Conservation (phyloP, 805 yeast species). For the Pichia occidentalis region DNA sequence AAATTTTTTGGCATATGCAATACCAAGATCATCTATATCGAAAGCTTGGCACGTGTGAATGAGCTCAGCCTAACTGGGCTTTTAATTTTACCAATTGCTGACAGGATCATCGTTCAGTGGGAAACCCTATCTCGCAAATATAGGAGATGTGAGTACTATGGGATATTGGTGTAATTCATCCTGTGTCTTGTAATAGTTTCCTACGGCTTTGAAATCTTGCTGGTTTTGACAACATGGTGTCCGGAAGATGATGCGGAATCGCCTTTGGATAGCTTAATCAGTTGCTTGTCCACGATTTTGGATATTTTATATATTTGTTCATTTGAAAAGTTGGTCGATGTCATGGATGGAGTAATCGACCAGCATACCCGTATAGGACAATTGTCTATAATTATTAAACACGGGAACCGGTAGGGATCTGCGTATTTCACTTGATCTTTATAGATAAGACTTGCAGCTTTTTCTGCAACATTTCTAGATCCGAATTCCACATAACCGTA, state of each 20-base stretch:
- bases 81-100: slow-evolving; percentile 61
- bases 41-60: slow-evolving; percentile 78
- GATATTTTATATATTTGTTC: slow-evolving; percentile 44
- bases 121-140: slow-evolving; percentile 45
- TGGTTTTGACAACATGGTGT: slow-evolving; percentile 5
- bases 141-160: slow-evolving; percentile 64
- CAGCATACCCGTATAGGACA: slow-evolving; percentile 48
- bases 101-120: slow-evolving; percentile 91
- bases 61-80: slow-evolving; percentile 71
- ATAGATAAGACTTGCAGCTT: slow-evolving; percentile 26
- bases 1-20: slow-evolving; percentile 40
- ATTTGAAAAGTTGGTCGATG: slow-evolving; percentile 33
- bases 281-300: slow-evolving; percentile 43
- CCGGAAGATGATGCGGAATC: slow-evolving; percentile 22
- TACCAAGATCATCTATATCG: slow-evolving; percentile 70
- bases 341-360: slow-evolving; percentile 39
- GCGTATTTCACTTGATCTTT: slow-evolving; percentile 6
- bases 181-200: too few relatives aligned
- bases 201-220: too few relatives aligned
- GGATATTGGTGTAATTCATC: slow-evolving; percentile 67
- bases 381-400: slow-evolving; percentile 30
- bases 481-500: slow-evolving; percentile 59
- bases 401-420: slow-evolving; percentile 22
- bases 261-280: slow-evolving; percentile 45
- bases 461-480: slow-evolving; percentile 46